Percentiles rank a stretch among this genome's conserved stretches.
phyloP scores from a whole-genome alignment of 345 rosid species.

The Populus deltoides region DNA sequence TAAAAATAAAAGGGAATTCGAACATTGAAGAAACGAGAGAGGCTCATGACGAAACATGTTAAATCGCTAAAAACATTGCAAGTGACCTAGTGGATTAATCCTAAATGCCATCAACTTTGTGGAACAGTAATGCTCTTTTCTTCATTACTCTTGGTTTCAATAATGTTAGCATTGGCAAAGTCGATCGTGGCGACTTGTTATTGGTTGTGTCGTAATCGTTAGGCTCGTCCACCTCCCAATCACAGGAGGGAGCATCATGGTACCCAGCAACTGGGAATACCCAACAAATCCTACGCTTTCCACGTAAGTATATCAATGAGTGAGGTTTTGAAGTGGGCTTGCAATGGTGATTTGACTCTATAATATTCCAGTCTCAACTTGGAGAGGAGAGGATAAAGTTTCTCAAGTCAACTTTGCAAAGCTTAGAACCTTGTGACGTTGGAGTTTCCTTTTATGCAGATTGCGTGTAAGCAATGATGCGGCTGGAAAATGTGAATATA shows the following conservation, averaged over 20 bases:
- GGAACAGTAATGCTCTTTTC: neutral
- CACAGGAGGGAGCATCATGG: neutral
- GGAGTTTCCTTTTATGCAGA: neutral
- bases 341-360: neutral
- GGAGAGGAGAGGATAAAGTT: neutral
- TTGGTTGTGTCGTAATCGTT: neutral
- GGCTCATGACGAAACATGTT: neutral
- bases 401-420: neutral
- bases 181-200: neutral
- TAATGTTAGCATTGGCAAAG: neutral
- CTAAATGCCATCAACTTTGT: neutral
- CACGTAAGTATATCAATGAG: neutral
- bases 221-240: neutral
- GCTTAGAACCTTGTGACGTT: neutral
- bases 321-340: neutral
- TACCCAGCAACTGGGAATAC: neutral
- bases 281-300: neutral
- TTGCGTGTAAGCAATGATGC: neutral
- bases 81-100: neutral
- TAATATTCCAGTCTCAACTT: neutral
- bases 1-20: neutral
- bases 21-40: neutral
- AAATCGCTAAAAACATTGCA: neutral
- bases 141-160: neutral
- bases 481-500: neutral